These are phyloP conservation scores for Seminavis robusta DNA, from an alignment of 108 stramenopile species.

Conservation along the genomic window DNA sequence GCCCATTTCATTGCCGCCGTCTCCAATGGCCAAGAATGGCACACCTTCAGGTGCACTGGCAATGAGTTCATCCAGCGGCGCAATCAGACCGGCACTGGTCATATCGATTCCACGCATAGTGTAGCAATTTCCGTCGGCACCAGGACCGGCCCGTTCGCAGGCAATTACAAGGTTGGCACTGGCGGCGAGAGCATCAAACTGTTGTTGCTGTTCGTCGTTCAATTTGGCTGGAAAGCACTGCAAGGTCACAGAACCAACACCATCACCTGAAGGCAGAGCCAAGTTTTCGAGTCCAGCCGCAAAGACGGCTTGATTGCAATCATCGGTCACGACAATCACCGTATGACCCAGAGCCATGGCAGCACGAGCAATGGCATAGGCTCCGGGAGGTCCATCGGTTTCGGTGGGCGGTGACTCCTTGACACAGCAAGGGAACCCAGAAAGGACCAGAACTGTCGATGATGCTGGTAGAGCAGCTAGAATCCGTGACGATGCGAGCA, in stretches of 20 bases:
- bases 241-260: conserved; percentile 18
- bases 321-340: conserved; percentile 61
- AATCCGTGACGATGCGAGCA: conserved; percentile 10
- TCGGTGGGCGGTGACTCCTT: conserved; percentile 68
- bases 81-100: conserved; percentile 58
- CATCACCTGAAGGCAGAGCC: conserved; percentile 5
- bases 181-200: conserved; percentile 34
- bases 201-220: conserved; percentile 38
- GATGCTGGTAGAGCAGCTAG: conserved; percentile 1
- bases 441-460: conserved; percentile 51
- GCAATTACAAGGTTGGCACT: conserved; percentile 53
- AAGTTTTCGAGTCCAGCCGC: conserved; percentile 25
- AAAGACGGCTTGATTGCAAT: conserved; percentile 60
- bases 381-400: conserved; percentile 85
- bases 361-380: conserved; percentile 54
- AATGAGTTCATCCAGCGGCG: conserved; percentile 59
- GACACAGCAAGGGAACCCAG: conserved; percentile 84
- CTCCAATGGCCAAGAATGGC: conserved; percentile 54
- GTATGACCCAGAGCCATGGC: conserved; percentile 49
- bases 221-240: conserved; percentile 45
- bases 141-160: conserved; percentile 80
- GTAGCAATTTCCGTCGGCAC: conserved; percentile 69
- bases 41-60: conserved; percentile 5
- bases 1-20: conserved; percentile 84
- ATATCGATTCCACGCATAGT: conserved; percentile 84